phyloP scores from a whole-genome alignment of 1,284 basidiomycete species.

The Ganoderma leucocontextum region DNA sequence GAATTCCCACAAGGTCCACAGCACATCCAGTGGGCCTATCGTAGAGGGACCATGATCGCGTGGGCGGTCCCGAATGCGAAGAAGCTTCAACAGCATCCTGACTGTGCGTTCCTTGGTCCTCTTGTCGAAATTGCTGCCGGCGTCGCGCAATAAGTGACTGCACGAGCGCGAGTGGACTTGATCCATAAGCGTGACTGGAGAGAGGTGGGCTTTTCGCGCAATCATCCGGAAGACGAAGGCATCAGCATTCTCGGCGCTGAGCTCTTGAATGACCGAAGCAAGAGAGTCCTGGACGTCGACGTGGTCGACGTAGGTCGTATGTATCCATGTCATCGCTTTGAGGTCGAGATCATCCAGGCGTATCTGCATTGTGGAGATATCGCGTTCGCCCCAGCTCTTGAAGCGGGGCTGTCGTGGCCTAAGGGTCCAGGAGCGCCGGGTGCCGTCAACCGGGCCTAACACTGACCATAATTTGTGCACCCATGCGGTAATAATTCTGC shows the following conservation, averaged over 20 bases:
- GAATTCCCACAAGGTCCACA: constrained; percentile 26
- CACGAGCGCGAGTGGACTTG: constrained; percentile 23
- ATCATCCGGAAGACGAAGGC: constrained; percentile 26
- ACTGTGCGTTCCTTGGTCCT: constrained; percentile 8
- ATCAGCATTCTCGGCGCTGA: constrained; percentile 23
- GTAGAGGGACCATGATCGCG: constrained; percentile 17
- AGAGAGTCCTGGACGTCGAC: constrained; percentile 26
- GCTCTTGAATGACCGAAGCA: constrained; percentile 23
- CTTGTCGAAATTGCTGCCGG: not conserved
- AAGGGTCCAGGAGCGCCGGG: too few relatives aligned
- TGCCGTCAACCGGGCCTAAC: not conserved
- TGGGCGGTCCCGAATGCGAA: constrained; percentile 12
- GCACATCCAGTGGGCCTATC: constrained; percentile 18
- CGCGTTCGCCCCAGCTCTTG: constrained; percentile 33
- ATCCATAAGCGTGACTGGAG: constrained; percentile 12
- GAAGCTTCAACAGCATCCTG: constrained; percentile 20
- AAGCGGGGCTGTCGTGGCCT: not conserved
- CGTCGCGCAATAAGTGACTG: constrained; percentile 13
- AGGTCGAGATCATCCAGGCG: constrained; percentile 24
- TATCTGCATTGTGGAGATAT: constrained; percentile 14
- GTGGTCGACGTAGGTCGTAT: constrained; percentile 27
- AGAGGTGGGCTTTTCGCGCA: constrained; percentile 20
- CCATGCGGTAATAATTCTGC: constrained; percentile 5
- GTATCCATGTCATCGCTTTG: constrained; percentile 28
- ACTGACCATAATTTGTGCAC: not conserved